These are phyloP conservation scores for Chloranthus sessilifolius DNA, from an alignment of 164 flowering plant genomes.

Conservation along the genomic window DNA sequence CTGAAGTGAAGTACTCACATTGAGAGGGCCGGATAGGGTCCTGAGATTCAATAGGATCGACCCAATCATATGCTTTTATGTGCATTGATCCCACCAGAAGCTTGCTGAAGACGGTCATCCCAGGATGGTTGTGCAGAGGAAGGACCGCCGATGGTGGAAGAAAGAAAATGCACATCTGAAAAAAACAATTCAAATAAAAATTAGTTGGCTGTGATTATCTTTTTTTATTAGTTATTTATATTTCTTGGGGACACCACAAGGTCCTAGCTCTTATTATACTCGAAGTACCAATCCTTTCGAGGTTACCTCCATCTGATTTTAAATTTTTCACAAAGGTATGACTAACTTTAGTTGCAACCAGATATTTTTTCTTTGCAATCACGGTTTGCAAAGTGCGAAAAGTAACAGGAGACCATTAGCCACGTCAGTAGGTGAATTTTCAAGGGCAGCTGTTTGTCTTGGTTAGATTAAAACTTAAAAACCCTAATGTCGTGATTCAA, in stretches of 20 bases:
- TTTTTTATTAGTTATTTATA: background rate
- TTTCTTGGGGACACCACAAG: background rate
- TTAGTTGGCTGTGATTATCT: background rate
- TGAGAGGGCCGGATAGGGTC: slow-evolving; percentile 17
- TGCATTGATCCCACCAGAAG: slow-evolving; percentile 80
- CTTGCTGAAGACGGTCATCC: slow-evolving; percentile 90
- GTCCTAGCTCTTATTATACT: background rate
- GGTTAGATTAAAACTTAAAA: no score
- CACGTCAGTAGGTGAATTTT: no score
- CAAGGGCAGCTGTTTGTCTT: no score
- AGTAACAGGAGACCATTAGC: no score
- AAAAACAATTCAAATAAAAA: background rate
- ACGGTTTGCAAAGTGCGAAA: no score
- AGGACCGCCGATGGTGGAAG: slow-evolving; percentile 67
- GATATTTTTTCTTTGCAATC: no score
- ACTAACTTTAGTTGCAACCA: background rate
- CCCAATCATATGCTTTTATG: slow-evolving; percentile 83
- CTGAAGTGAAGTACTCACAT: slow-evolving; percentile 31
- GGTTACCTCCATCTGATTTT: background rate
- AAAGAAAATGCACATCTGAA: slow-evolving; percentile 77
- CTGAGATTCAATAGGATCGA: slow-evolving; percentile 21
- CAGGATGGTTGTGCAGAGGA: slow-evolving; percentile 94
- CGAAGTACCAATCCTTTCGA: background rate
- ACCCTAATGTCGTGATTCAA: no score
- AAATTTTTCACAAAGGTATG: background rate